phyloP scores from a whole-genome alignment of 2,329 filamentous ascomycete genomes.

The Chaetomiaceae sp. region DNA sequence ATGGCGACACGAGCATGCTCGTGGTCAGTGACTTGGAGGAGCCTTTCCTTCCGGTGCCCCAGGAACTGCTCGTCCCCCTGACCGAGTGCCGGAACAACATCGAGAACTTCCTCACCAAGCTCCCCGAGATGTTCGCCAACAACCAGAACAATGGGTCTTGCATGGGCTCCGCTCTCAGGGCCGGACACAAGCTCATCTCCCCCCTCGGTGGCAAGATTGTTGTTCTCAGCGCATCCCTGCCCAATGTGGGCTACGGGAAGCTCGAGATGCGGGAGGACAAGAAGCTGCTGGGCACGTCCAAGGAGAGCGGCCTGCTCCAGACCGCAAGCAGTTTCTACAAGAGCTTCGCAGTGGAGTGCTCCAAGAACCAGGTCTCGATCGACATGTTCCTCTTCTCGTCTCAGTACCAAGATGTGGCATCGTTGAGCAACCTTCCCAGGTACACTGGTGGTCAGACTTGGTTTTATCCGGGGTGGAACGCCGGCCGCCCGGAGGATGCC shows the following conservation, averaged over 20 bases:
- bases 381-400: constrained; percentile 98
- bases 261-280: constrained; percentile 94
- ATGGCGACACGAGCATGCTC: constrained; percentile 80
- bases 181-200: constrained; percentile 93
- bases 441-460: constrained; percentile 98
- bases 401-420: constrained; percentile 95
- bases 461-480: constrained; percentile 98
- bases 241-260: constrained; percentile 84
- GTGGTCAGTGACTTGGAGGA: constrained; percentile 94
- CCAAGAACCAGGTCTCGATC: constrained; percentile 96
- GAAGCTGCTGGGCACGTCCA: constrained; percentile 88
- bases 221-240: constrained; percentile 82
- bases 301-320: constrained; percentile 81
- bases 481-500: constrained; percentile 85
- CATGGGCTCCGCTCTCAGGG: constrained; percentile 88
- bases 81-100: constrained; percentile 86
- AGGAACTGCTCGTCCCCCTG: constrained; percentile 83
- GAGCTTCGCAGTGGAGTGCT: constrained; percentile 97
- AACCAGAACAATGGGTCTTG: constrained; percentile 86
- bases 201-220: constrained; percentile 92
- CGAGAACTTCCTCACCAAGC: constrained; percentile 81
- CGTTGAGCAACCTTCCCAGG: constrained; percentile 86
- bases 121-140: constrained; percentile 95
- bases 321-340: constrained; percentile 98
- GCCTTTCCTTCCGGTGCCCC: constrained; percentile 90